A percentile compares a stretch with the other conserved stretches of the same genome.
Conservation (phyloP, 2,329 filamentous ascomycete species). For the Aureobasidium namibiae region DNA sequence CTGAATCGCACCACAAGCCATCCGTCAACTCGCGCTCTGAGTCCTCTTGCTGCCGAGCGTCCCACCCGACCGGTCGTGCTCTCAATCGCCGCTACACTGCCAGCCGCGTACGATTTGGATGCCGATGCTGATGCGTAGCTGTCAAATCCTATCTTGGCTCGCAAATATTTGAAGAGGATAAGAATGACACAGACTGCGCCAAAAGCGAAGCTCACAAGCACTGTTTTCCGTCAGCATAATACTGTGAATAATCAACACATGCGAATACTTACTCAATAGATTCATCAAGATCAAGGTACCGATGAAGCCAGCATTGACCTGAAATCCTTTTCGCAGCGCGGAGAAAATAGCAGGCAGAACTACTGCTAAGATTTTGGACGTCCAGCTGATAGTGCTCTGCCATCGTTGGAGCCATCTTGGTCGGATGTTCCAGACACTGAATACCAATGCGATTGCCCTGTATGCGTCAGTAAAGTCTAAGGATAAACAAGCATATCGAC, state of each 20-base stretch:
- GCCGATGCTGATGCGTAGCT: conserved; percentile 8
- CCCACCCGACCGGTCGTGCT: background rate
- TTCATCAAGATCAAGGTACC: conserved; percentile 14
- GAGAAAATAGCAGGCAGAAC: conserved; percentile 14
- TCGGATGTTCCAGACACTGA: conserved; percentile 16
- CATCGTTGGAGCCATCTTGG: conserved; percentile 3
- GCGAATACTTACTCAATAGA: conserved; percentile 10
- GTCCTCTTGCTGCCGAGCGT: background rate
- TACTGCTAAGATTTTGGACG: conserved; percentile 13
- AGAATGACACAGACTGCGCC: conserved; percentile 16
- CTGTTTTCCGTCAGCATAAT: conserved; percentile 1
- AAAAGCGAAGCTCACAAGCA: conserved; percentile 15
- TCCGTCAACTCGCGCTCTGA: conserved; percentile 11
- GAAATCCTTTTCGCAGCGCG: conserved; percentile 12
- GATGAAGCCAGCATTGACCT: conserved; percentile 6
- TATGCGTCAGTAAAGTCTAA: background rate
- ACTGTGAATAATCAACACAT: background rate
- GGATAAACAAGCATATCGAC: background rate
- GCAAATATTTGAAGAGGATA: conserved; percentile 17
- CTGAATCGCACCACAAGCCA: conserved; percentile 18
- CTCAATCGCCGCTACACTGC: background rate
- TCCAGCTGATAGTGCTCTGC: background rate
- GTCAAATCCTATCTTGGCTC: conserved; percentile 11
- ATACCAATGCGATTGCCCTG: conserved; percentile 17
- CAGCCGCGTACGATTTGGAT: conserved; percentile 3